A percentile compares a stretch with the other conserved stretches of the same genome.
phyloP scores from a whole-genome alignment of 2,329 filamentous ascomycete species.

The Colletotrichum costaricense region DNA sequence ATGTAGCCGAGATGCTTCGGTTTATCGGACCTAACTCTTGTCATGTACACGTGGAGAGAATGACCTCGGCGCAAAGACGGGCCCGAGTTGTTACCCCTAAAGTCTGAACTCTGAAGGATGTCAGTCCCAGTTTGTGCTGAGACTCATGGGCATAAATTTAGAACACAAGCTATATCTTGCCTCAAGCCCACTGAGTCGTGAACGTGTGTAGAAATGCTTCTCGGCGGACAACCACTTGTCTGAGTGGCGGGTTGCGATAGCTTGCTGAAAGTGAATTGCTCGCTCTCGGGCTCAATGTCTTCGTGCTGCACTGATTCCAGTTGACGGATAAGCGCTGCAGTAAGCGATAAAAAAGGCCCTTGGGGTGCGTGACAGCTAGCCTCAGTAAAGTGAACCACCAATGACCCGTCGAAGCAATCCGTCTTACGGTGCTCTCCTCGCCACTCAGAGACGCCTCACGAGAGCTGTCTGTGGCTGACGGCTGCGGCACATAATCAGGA shows the following conservation, averaged over 20 bases:
- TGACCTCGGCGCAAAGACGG: background rate
- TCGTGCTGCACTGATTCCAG: background rate
- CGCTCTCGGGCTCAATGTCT: background rate
- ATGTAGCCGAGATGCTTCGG: background rate
- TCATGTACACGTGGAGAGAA: background rate
- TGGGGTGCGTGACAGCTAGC: background rate
- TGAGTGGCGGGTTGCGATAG: background rate
- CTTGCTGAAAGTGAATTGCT: background rate
- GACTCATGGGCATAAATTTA: background rate
- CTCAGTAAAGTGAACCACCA: background rate
- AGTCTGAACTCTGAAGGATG: background rate
- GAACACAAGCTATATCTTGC: background rate
- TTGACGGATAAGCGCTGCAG: background rate
- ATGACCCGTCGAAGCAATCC: background rate
- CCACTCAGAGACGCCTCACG: background rate
- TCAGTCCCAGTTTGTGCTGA: background rate
- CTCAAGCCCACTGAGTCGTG: background rate
- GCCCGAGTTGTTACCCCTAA: background rate
- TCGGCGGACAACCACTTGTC: background rate
- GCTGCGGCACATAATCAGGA: background rate
- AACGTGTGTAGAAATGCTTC: background rate
- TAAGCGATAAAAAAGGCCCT: background rate
- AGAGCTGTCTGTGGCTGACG: background rate
- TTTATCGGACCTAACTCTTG: background rate
- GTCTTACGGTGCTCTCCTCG: background rate